Percentiles rank a stretch among this genome's conserved stretches.
Evolutionary conservation across 768 basidiomycete species (phyloP).

Genomic region (Tephrocybe sp.): DNA sequence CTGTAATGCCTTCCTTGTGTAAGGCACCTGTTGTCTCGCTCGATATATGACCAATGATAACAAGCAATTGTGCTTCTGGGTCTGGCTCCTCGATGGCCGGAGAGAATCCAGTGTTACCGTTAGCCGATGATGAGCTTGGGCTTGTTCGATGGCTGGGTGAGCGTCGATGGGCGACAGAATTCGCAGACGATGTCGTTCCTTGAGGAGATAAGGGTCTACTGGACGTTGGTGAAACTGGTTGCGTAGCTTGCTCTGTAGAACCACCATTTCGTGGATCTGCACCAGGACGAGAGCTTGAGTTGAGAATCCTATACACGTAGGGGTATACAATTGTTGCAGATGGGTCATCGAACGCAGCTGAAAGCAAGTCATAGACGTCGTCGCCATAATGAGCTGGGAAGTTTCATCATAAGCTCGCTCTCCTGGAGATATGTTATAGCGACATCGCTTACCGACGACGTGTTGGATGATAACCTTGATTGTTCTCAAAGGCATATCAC

Average conservation of each 20-base stretch:
- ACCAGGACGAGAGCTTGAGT: slow-evolving; percentile 54
- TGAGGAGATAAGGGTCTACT: slow-evolving; percentile 75
- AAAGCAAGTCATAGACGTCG: slow-evolving; percentile 88
- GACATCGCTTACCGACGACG: slow-evolving; percentile 75
- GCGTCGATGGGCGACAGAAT: slow-evolving; percentile 50
- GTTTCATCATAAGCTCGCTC: too few relatives aligned
- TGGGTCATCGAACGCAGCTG: slow-evolving; percentile 91
- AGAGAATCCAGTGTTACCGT: slow-evolving; percentile 50
- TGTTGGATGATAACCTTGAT: slow-evolving; percentile 99
- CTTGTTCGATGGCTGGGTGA: slow-evolving; percentile 70
- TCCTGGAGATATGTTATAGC: not conserved
- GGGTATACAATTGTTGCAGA: slow-evolving; percentile 97
- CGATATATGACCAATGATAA: slow-evolving; percentile 84
- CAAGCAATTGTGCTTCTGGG: slow-evolving; percentile 79
- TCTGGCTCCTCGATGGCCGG: slow-evolving; percentile 78
- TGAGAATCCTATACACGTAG: slow-evolving; percentile 90
- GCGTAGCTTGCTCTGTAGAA: slow-evolving; percentile 36
- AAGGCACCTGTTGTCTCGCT: slow-evolving; percentile 86
- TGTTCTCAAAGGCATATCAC: slow-evolving; percentile 96
- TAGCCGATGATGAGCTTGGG: slow-evolving; percentile 63
- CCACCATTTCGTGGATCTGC: slow-evolving; percentile 37
- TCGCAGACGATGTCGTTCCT: slow-evolving; percentile 50
- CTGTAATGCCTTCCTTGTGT: slow-evolving; percentile 93
- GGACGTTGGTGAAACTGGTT: slow-evolving; percentile 57
- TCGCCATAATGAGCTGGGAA: slow-evolving; percentile 76